These are phyloP conservation scores for Immersiporthe knoxdaviesiana DNA, from an alignment of 2,329 filamentous ascomycete species.

Conservation along the genomic window DNA sequence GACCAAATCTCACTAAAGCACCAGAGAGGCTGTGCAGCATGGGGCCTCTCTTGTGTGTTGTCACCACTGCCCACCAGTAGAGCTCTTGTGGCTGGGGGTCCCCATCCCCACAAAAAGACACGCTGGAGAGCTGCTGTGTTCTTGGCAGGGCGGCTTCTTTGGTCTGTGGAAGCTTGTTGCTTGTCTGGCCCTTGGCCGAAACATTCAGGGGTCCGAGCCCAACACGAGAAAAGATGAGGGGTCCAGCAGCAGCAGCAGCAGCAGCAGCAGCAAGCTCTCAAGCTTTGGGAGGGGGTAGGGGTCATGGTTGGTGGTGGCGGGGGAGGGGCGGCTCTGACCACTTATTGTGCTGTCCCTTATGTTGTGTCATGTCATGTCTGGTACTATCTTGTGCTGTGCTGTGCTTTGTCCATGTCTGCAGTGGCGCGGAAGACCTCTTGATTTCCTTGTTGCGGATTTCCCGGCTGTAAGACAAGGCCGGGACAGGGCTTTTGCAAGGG, in stretches of 20 bases:
- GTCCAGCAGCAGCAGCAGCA: neutral
- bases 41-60: constrained; percentile 13
- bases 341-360: no score
- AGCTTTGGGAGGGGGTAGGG: neutral
- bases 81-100: neutral
- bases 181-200: neutral
- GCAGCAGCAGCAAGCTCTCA: no score
- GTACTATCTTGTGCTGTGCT: neutral
- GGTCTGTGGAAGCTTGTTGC: neutral
- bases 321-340: no score
- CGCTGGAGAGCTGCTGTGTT: neutral
- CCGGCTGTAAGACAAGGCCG: no score
- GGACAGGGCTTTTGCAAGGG: no score
- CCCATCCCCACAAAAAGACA: neutral
- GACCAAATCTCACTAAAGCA: neutral
- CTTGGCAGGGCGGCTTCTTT: neutral
- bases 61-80: constrained; percentile 17
- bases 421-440: no score
- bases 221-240: neutral
- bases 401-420: neutral
- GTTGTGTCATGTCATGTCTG: neutral
- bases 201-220: neutral
- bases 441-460: no score
- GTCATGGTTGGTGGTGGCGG: neutral
- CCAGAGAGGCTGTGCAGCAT: constrained; percentile 19